Evolutionary conservation across 2,329 filamentous ascomycete species (phyloP).

Genomic region (Verticillium albo-atrum): DNA sequence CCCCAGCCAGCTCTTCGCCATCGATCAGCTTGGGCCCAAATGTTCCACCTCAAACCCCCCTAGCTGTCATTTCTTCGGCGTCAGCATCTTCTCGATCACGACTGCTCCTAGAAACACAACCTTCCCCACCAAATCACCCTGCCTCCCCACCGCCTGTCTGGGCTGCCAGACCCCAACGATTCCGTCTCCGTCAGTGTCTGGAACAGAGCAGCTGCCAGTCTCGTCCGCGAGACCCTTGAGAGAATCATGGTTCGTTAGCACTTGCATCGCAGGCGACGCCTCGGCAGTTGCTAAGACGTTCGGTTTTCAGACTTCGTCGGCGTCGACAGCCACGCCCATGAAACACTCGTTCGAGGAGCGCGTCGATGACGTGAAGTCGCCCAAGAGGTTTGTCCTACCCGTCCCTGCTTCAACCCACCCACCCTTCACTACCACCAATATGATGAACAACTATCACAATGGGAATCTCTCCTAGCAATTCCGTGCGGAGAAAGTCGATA

Average conservation of each 20-base stretch:
- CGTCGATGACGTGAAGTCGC: conserved; percentile 77
- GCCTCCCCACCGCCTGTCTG: conserved; percentile 17
- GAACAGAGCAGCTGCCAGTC: conserved; percentile 13
- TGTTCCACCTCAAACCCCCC: background rate
- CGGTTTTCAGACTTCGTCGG: conserved; percentile 57
- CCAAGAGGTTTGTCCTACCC: conserved; percentile 71
- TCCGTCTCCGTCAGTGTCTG: conserved; percentile 11
- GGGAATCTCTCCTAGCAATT: conserved; percentile 99
- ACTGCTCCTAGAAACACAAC: background rate
- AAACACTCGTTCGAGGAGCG: conserved; percentile 75
- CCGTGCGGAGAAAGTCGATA: conserved; percentile 81
- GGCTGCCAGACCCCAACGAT: conserved; percentile 13
- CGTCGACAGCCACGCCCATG: conserved; percentile 66
- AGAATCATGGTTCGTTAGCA: conserved; percentile 15
- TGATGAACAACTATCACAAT: conserved; percentile 89
- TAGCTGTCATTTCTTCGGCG: background rate
- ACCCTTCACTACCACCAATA: conserved; percentile 23
- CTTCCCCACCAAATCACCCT: background rate
- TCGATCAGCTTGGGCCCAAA: background rate
- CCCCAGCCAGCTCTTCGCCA: background rate
- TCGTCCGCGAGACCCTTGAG: conserved; percentile 13
- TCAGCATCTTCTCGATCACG: background rate
- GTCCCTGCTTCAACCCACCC: conserved; percentile 8
- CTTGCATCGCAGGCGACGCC: background rate
- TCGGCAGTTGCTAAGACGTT: conserved; percentile 11